phyloP scores from a whole-genome alignment of 768 basidiomycete genomes.

The Tephrocybe rancida region DNA sequence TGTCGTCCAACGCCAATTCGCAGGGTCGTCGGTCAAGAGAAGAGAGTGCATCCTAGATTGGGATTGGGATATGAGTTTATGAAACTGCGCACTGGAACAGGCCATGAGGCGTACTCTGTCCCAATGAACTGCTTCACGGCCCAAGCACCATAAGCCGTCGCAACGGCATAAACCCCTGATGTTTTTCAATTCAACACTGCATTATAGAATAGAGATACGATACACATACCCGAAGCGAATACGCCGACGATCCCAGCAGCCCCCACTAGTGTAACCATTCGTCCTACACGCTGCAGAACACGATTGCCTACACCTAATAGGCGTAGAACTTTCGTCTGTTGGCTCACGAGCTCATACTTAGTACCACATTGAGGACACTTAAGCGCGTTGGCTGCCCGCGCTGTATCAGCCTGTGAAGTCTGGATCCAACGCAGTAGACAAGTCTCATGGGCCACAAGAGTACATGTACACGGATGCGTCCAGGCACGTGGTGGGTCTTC shows the following conservation, averaged over 20 bases:
- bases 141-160: conserved; percentile 72
- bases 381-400: conserved; percentile 63
- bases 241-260: conserved; percentile 53
- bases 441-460: conserved; percentile 77
- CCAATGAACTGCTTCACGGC: conserved; percentile 74
- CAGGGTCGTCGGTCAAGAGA: conserved; percentile 67
- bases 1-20: conserved; percentile 76
- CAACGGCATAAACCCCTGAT: conserved; percentile 44
- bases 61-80: background rate
- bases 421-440: conserved; percentile 84
- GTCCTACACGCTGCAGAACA: conserved; percentile 50
- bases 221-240: conserved; percentile 62
- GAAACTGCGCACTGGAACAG: background rate
- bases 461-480: conserved; percentile 83
- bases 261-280: conserved; percentile 51
- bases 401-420: conserved; percentile 58
- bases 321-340: conserved; percentile 54
- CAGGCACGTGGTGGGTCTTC: conserved; percentile 57
- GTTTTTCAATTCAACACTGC: background rate
- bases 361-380: conserved; percentile 82
- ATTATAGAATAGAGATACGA: conserved; percentile 9
- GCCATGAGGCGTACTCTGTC: conserved; percentile 47
- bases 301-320: conserved; percentile 55
- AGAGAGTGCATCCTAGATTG: conserved; percentile 58
- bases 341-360: conserved; percentile 66